A percentile compares a stretch with the other conserved stretches of the same genome.
Conservation (phyloP, 331 rosid species). For the Saraca asoca region DNA sequence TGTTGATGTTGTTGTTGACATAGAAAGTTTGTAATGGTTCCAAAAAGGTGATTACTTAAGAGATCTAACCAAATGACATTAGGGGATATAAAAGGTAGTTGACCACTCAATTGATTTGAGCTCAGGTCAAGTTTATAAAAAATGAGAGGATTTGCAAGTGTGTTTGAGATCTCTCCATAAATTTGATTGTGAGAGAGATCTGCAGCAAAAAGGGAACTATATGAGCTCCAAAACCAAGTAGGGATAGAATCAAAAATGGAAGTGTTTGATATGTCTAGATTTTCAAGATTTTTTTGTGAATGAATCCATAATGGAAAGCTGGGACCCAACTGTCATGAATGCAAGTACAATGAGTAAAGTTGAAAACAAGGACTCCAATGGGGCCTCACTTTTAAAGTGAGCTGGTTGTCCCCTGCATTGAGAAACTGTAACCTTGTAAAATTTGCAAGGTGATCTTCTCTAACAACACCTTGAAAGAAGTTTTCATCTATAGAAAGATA, state of each 20-base stretch:
- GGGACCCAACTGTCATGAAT: constrained; percentile 23
- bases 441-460: constrained; percentile 33
- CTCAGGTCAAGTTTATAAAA: not conserved
- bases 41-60: not conserved
- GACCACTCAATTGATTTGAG: constrained; percentile 8
- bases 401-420: not conserved
- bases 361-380: constrained; percentile 37
- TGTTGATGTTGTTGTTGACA: not conserved
- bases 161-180: constrained; percentile 6
- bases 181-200: constrained; percentile 13
- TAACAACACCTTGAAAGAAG: constrained; percentile 18
- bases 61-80: not conserved
- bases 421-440: not conserved
- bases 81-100: not conserved
- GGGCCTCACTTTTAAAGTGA: constrained; percentile 15
- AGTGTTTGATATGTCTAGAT: not conserved
- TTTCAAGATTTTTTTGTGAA: not conserved
- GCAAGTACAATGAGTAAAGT: rapidly evolving
- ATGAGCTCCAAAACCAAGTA: not conserved
- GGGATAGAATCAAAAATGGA: constrained; percentile 9
- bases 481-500: rapidly evolving
- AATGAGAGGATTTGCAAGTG: not conserved
- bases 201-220: too few species aligned
- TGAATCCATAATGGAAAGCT: constrained; percentile 37
- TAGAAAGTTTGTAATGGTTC: not conserved